Base-by-base conservation (phyloP, 805 yeast genomes). In the Ogataea henricii region DNA sequence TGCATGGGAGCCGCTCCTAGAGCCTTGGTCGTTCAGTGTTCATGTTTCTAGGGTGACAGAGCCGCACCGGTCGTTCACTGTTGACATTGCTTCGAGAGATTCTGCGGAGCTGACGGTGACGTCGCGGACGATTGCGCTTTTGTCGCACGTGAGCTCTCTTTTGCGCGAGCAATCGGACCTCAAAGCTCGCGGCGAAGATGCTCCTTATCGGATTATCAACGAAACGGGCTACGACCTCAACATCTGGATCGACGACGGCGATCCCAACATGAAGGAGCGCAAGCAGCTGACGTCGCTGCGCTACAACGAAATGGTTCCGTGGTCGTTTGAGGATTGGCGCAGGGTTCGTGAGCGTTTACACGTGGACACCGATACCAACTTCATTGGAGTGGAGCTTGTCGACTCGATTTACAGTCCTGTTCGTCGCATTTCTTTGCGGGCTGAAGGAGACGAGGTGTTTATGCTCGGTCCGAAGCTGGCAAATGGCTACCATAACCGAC, bases 281-380 rank as follows among this genome's bases (percentile, higher is more conserved):
- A 54, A 58, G 40, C 54, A 68, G 65, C 40, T 66, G 13, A 71
- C 75, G 0, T 32, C 57, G 0, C 60, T 87, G 13, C 65, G 70
- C 33, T 73, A 81, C 43, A 78, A 78, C 1, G 80, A 78, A 4
- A 65, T 67, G 3, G 63, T 79, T 4, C 85, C 88, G 1, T 94
- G 98, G 97, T 83, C 90, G 34, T 95, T 95, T 70, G 96, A 91
- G 59, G 97, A 92, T 62, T 94, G 98, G 97, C 76, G 88, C 52
- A 76, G 76, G 25, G 78, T 90, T 20, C 83, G 99, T 65, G 96
- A 92, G 60, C 81, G 82, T 46, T 69, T 91, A 47, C 83, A 80
- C 51, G 79, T 85, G 3, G 85, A 85, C 46, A 80, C 76, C 35
- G 79, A 77, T 16, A 73, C 72, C n/a, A 83, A 82, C 39, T 69